These are phyloP conservation scores for Apophysomyces variabilis DNA, from an alignment of 371 early-diverging fungal species.

Conservation along the genomic window DNA sequence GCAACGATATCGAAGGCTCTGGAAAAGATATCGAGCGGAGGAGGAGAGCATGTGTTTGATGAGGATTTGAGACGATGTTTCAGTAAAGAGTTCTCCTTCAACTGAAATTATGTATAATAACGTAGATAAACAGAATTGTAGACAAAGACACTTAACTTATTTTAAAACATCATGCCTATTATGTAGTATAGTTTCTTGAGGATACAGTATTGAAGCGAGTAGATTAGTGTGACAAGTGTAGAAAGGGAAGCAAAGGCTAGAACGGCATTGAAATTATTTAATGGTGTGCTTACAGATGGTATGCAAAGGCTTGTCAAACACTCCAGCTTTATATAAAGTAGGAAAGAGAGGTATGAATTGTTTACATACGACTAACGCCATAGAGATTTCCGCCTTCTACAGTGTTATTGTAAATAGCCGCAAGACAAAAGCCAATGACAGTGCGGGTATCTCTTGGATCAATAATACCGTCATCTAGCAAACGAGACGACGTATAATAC, in stretches of 20 bases:
- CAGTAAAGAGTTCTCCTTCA: not conserved
- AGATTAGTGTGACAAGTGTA: too few species aligned
- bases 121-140: not conserved
- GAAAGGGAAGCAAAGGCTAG: too few species aligned
- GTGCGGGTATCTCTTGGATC: conserved; percentile 71
- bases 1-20: not conserved
- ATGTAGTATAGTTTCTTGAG: too few species aligned
- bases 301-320: too few species aligned
- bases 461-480: conserved; percentile 73
- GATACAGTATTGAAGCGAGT: too few species aligned
- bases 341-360: not conserved
- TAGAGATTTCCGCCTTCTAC: conserved; percentile 71
- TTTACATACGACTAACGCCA: conserved; percentile 76
- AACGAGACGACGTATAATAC: conserved; percentile 72
- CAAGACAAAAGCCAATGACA: conserved; percentile 65
- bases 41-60: conserved; percentile 28
- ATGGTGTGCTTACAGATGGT: too few species aligned
- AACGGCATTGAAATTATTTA: too few species aligned
- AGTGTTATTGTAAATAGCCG: conserved; percentile 60
- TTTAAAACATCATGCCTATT: too few species aligned
- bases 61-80: conserved; percentile 31
- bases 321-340: too few species aligned
- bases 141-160: not conserved
- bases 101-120: not conserved
- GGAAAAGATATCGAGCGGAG: conserved; percentile 21